Evolutionary conservation across 2,329 filamentous ascomycete species (phyloP), one percentile per base, ranked within the genome.

Genomic region (Fusarium acutatum): DNA sequence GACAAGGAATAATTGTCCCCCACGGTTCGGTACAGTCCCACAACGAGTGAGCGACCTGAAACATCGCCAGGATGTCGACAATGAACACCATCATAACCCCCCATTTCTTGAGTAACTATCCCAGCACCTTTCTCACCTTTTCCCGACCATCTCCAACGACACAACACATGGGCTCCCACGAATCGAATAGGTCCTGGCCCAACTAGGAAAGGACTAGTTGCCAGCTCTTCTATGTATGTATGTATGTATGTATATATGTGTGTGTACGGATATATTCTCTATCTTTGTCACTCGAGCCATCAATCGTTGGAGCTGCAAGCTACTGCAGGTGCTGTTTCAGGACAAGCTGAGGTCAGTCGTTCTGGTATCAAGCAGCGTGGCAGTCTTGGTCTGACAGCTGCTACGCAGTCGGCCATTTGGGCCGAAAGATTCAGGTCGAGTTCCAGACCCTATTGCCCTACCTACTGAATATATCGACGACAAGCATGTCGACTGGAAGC

Each of bases 21-120:
- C 74, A 64, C 50, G 62, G 64, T 46, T 67, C 59, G 69, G 71
- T 54, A 68, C 46, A 62, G 76, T 75, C 67, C 75, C 76, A 75
- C 73, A 72, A 26, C 58, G 63, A 52, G 35, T 63, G 63, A 49
- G 67, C 54, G 57, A 78, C 76, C 76, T 78, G 76, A 78, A 78
- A 78, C 76, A 77, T 65, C 57, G 60, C 75, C 71, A 67, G 76
- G 76, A 66, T 76, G 38, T 60, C 52, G 65, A 64, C 44, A 64
- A 64, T 67, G 61, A 60, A 69, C 30, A 26, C 13, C 49, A 30
- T 69, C 68, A 53, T 59, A 54, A 65, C 47, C 49, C 26, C 26
- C 53, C 49, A 52, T 60, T 70, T 68, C 69, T 72, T 72, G 66
- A 67, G 73, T 35, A 69, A 72, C 61, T 68, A 68, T 54, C 60